Evolutionary conservation across 1,284 basidiomycete genomes (phyloP).

Genomic region (Cystobasidiaceae sp.): DNA sequence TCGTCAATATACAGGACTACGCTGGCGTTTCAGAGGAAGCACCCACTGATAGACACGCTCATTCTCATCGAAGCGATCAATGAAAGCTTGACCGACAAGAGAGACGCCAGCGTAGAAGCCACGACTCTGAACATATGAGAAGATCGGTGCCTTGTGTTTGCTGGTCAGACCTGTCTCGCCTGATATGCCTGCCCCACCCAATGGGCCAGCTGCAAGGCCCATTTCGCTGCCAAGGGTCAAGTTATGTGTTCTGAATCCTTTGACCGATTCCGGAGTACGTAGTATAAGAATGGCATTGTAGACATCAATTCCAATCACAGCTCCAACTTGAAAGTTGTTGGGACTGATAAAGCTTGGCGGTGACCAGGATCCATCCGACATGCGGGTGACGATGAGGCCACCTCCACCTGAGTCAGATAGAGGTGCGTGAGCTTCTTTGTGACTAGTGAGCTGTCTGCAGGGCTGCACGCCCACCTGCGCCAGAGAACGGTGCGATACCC

Average conservation of each 20-base stretch:
- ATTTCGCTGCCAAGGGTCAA: constrained; percentile 53
- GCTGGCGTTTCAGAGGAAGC: constrained; percentile 41
- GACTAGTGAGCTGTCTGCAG: no score
- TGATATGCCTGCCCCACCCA: constrained; percentile 50
- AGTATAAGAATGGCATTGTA: constrained; percentile 48
- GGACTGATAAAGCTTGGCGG: constrained; percentile 52
- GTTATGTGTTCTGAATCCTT: constrained; percentile 53
- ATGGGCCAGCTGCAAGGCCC: constrained; percentile 53
- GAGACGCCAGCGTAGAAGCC: constrained; percentile 52
- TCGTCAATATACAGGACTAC: constrained; percentile 5
- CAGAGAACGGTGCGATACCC: constrained; percentile 54
- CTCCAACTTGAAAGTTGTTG: constrained; percentile 51
- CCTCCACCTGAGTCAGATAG: constrained; percentile 29
- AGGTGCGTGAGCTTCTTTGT: no score
- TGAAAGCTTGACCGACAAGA: constrained; percentile 51
- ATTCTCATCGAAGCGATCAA: constrained; percentile 43
- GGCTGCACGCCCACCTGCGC: constrained; percentile 53
- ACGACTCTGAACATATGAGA: constrained; percentile 48
- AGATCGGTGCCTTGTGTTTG: constrained; percentile 46
- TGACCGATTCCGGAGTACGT: constrained; percentile 50
- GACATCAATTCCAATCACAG: constrained; percentile 50
- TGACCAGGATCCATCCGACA: constrained; percentile 53
- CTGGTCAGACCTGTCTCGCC: constrained; percentile 50
- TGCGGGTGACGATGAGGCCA: constrained; percentile 50
- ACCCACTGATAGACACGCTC: constrained; percentile 33